Base-by-base conservation (phyloP, 75 land plant species). In the Pseudotsuga menziesii region DNA sequence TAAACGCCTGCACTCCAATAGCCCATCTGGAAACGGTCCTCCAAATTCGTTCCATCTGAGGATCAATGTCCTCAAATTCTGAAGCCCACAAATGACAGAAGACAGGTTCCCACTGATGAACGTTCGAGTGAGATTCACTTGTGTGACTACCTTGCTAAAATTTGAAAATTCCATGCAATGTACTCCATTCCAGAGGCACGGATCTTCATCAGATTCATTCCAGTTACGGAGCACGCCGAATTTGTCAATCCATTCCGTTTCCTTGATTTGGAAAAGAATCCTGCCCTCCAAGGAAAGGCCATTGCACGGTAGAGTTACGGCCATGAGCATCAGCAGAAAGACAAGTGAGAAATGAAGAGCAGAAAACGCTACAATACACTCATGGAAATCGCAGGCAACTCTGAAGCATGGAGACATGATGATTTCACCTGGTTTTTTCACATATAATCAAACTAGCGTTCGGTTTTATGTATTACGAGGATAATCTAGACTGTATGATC, bases 1-100 rank as follows among this genome's bases (percentile, higher is more conserved):
- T n/a, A 85, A 61, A n/a, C 87, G 73, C 20, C 61, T 56, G 78
- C 86, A 85, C 1, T 26, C 4, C 52, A 63, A 23, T 0, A 82
- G 25, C 0, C 73, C 80, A 20, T 48, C 14, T 1, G 87, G 87
- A 4, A 85, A 41, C 41, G 58, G 57, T 14, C 85, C 85, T 0
- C 66, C 57, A 25, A 85, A 66, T 23, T 39, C 41, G 20, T 76
- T 76, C 15, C 6, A 39, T 1, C 17, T 29, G 41, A 76, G 39
- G 9, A 41, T 29, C 12, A 76, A 36, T 8, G 41, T 41, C 15
- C 0, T 23, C 5, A 76, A 25, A 39, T 60, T 62, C 14, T 73
- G 16, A 19, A 76, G 78, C 4, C 56, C 57, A 8, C 81, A 81
- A 13, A 81, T 63, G 1, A 52, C 48, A 27, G 66, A 55, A 36